These are phyloP conservation scores for Narthecium ossifragum DNA, from an alignment of 106 monocot genomes.

Conservation along the genomic window DNA sequence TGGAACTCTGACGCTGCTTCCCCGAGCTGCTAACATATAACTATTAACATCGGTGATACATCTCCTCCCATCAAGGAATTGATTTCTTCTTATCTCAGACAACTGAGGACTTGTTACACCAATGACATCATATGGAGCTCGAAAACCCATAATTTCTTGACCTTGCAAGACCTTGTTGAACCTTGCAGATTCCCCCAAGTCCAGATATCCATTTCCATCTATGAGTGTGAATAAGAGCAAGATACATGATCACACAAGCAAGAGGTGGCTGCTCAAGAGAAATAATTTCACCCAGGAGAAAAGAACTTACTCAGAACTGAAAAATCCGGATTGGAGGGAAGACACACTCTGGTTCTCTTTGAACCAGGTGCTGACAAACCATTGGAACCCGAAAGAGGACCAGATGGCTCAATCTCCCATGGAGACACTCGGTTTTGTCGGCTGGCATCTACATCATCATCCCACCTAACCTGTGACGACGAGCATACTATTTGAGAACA, in stretches of 20 bases:
- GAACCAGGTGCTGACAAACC: slow-evolving; percentile 25
- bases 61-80: slow-evolving; percentile 30
- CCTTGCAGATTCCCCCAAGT: slow-evolving; percentile 57
- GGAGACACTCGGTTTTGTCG: slow-evolving; percentile 59
- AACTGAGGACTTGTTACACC: slow-evolving; percentile 27
- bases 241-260: too few species aligned
- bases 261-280: background rate
- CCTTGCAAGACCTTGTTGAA: slow-evolving; percentile 91
- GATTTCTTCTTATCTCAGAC: slow-evolving; percentile 23
- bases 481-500: too few species aligned
- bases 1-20: slow-evolving; percentile 26
- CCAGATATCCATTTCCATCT: slow-evolving; percentile 47
- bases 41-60: slow-evolving; percentile 12
- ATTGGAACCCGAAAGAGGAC: slow-evolving; percentile 36
- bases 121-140: slow-evolving; percentile 27
- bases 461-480: slow-evolving; percentile 57
- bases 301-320: slow-evolving; percentile 42
- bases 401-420: slow-evolving; percentile 63
- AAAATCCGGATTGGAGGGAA: slow-evolving; percentile 32
- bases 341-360: slow-evolving; percentile 41
- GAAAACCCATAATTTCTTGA: slow-evolving; percentile 69
- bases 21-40: slow-evolving; percentile 18
- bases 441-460: slow-evolving; percentile 41
- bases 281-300: background rate
- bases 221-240: background rate